Base-by-base conservation (phyloP, 371 early-diverging fungal species). In the Mucor piriformis region DNA sequence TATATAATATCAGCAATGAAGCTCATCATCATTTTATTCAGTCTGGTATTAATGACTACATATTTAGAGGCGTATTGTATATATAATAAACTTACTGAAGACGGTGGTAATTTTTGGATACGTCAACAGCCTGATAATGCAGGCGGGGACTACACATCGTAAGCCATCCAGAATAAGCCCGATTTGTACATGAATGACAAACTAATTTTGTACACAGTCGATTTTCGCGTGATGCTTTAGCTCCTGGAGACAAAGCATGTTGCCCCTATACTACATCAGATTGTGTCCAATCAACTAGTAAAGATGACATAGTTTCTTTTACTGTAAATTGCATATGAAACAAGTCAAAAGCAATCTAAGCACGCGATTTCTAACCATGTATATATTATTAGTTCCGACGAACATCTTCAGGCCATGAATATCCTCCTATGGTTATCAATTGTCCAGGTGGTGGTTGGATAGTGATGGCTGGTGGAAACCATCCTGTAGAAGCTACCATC, bases 401-500 rank as follows among this genome's bases (percentile, higher is more conserved):
- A 54, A 54, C 25, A 6, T 37, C 53, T 25, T n/a, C 24, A 3
- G 24, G 13, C n/a, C 8, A 4, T 1, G 40, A 40, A 25, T 53
- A 53, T 53, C 40, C 40, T 40, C 38, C 53, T 40, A 27, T 38
- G 21, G 43, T 40, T 54, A 42, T 54, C 2, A 42, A 16, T 16
- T 16, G 40, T 2, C 54, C 54, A 18, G 40, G 42, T 54, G 54
- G 54, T 25, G 54, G 54, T 2, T 54, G 43, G 54, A 20, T 54
- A 16, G 18, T 24, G 18, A 27, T 42, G 18, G 18, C 6, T 27
- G 54, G 54, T 2, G 38, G 18, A 1, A 29, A 18, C 1, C 13
- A 13, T 4, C 54, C 54, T 43, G 38, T 27, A 15, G 12, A 15
- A 0, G 16, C 25, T 27, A 29, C 11, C 21, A 20, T 54, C 1